A percentile compares a stretch with the other conserved stretches of the same genome.
Conservation (phyloP, 495 filamentous ascomycete species). For the Astrothelium macrocarpum region DNA sequence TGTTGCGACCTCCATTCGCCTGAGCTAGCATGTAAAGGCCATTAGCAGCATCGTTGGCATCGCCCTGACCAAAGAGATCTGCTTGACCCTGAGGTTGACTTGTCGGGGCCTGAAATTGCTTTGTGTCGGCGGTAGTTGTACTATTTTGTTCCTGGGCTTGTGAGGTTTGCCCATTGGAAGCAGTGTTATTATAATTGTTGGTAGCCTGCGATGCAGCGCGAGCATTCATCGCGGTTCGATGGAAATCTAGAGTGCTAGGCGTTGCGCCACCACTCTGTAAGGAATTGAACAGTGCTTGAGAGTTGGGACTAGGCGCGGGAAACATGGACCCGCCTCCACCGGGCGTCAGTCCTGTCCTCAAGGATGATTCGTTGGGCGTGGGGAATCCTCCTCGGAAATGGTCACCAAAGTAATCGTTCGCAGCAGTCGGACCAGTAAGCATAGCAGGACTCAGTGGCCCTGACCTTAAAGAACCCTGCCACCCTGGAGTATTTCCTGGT, state of each 20-base stretch:
- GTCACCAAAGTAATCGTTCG: slow-evolving; percentile 59
- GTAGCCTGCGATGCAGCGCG: slow-evolving; percentile 47
- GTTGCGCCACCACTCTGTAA: slow-evolving; percentile 75
- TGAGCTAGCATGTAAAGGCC: slow-evolving; percentile 86
- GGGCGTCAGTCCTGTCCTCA: slow-evolving; percentile 85
- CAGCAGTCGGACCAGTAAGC: slow-evolving; percentile 69
- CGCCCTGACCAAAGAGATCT: slow-evolving; percentile 69
- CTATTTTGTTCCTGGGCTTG: slow-evolving; percentile 32
- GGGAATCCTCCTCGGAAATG: slow-evolving; percentile 76
- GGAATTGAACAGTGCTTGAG: slow-evolving; percentile 67
- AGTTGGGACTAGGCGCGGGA: slow-evolving; percentile 79
- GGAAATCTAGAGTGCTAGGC: slow-evolving; percentile 85
- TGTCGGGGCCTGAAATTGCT: slow-evolving; percentile 32
- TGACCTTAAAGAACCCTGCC: slow-evolving; percentile 78
- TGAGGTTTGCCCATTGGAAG: slow-evolving; percentile 39
- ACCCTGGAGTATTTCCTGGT: slow-evolving; percentile 57
- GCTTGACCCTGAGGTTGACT: slow-evolving; percentile 39
- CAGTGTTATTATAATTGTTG: slow-evolving; percentile 34
- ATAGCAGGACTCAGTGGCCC: slow-evolving; percentile 95
- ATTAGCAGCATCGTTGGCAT: slow-evolving; percentile 90
- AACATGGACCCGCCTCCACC: slow-evolving; percentile 98
- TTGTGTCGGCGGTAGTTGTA: slow-evolving; percentile 40
- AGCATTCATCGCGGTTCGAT: slow-evolving; percentile 78
- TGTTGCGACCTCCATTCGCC: slow-evolving; percentile 40
- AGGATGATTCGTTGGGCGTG: slow-evolving; percentile 95